Evolutionary conservation across 495 filamentous ascomycete genomes (phyloP).

Genomic region (Penicillium dipodomyicola): DNA sequence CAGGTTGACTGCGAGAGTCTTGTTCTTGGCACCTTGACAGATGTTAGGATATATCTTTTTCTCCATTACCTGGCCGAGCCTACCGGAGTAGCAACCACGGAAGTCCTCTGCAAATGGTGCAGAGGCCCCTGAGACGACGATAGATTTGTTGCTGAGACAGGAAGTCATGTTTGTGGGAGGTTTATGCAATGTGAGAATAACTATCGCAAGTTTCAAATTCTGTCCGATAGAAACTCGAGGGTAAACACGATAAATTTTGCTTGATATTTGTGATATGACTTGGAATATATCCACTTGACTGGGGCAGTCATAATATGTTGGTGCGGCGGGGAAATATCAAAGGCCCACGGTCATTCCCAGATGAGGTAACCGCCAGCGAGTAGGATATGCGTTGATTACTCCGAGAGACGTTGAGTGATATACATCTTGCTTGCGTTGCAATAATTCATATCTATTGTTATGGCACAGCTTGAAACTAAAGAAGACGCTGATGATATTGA

Average conservation of each 20-base stretch:
- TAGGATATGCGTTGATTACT: neutral
- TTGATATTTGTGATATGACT: neutral
- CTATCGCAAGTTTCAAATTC: neutral
- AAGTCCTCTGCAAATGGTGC: neutral
- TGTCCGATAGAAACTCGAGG: neutral
- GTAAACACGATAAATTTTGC: neutral
- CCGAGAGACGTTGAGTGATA: neutral
- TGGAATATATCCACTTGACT: neutral
- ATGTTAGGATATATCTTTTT: neutral
- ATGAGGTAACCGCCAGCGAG: neutral
- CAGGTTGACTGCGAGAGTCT: neutral
- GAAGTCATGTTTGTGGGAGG: neutral
- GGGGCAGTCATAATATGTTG: neutral
- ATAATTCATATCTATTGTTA: neutral
- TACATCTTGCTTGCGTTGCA: neutral
- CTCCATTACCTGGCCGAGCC: neutral
- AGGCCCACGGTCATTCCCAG: neutral
- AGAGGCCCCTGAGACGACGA: neutral
- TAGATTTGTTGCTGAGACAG: neutral
- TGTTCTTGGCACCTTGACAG: neutral
- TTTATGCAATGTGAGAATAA: neutral
- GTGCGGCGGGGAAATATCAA: neutral
- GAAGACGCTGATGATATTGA: neutral
- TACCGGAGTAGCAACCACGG: neutral
- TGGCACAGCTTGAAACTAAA: neutral